Base-by-base conservation (phyloP, 1,284 basidiomycete species). In the Amylostereum chailletii region DNA sequence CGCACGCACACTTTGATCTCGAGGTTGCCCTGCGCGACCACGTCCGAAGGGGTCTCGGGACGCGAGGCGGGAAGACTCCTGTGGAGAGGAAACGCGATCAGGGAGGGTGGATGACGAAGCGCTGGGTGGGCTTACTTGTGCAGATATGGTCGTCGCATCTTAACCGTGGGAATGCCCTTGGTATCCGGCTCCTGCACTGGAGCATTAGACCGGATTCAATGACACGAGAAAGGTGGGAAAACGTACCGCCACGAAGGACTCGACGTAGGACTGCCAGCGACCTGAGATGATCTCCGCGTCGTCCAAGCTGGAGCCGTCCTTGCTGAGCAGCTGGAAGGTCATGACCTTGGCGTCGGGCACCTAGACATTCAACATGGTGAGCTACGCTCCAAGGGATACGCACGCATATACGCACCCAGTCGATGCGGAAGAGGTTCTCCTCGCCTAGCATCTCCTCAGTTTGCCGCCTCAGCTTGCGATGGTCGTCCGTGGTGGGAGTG, bases 381-480 rank as follows among this genome's bases (percentile, higher is more conserved):
- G 36, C 34, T 4, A 27, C 31, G 2, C 11, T 9, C 2, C 8
- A 29, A 29, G 30, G 33, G 30, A 8, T 29, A 45, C 27, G 19
- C 19, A 19, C 19, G 19, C 19, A 19, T 9, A 11, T 5, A 69
- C 81, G 49, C 60, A 93, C 90, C 87, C 92, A 96, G 67, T 94
- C 93, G 43, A 97, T 80, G 26, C 91, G 79, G 74, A 90, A 98
- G 11, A 97, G 70, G 62, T 90, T 93, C 65, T 98, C 95, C 50
- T 97, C 94, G 1, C 89, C 90, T 41, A 95, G 67, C 5, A 91
- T 77, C 45, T 80, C 84, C 63, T 97, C 94, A 0, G 86, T 89
- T 48, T 82, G 82, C 62, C 87, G 81, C 42, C 94, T 77, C 56
- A 84, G 85, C 45, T 88, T 91, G 54, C 90, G 90, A 61, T 91